Conservation (phyloP, 2,329 filamentous ascomycete genomes). For the Talaromyces sp. region DNA sequence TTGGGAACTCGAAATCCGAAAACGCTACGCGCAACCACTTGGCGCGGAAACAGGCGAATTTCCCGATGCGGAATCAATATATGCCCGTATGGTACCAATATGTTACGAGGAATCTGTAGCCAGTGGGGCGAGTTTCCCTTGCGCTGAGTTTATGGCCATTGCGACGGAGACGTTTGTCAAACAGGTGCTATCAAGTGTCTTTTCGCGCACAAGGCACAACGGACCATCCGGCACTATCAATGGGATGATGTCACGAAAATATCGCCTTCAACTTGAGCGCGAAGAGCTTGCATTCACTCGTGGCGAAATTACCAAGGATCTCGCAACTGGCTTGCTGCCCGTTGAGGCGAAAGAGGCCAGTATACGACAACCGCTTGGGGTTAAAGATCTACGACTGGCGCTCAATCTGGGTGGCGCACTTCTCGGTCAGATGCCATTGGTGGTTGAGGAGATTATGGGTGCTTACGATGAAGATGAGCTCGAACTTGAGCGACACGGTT, state of each 20-base stretch:
- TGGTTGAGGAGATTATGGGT: slow-evolving; percentile 66
- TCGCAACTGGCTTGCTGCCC: slow-evolving; percentile 69
- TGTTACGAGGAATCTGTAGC: slow-evolving; percentile 62
- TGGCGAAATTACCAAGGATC: slow-evolving; percentile 72
- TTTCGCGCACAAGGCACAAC: slow-evolving; percentile 54
- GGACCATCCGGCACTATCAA: slow-evolving; percentile 60
- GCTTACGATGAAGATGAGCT: slow-evolving; percentile 73
- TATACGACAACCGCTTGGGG: slow-evolving; percentile 66
- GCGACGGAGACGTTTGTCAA: slow-evolving; percentile 63
- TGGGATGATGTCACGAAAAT: slow-evolving; percentile 76
- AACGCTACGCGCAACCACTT: slow-evolving; percentile 60
- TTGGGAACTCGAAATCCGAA: slow-evolving; percentile 63
- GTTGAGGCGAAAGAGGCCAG: slow-evolving; percentile 73
- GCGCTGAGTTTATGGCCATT: slow-evolving; percentile 58
- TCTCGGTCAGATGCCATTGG: slow-evolving; percentile 71
- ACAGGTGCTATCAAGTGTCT: slow-evolving; percentile 54
- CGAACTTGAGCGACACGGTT: slow-evolving; percentile 47
- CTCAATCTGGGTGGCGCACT: slow-evolving; percentile 72
- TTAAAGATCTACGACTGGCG: slow-evolving; percentile 73
- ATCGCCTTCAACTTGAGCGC: slow-evolving; percentile 66
- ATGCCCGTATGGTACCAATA: slow-evolving; percentile 60
- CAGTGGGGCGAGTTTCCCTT: slow-evolving; percentile 50
- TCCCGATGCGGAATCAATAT: slow-evolving; percentile 55
- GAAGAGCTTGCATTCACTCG: slow-evolving; percentile 71
- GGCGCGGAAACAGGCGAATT: slow-evolving; percentile 62